These are phyloP conservation scores for Brasilioporus rufonigricans DNA, from an alignment of 768 basidiomycete genomes.

Conservation along the genomic window DNA sequence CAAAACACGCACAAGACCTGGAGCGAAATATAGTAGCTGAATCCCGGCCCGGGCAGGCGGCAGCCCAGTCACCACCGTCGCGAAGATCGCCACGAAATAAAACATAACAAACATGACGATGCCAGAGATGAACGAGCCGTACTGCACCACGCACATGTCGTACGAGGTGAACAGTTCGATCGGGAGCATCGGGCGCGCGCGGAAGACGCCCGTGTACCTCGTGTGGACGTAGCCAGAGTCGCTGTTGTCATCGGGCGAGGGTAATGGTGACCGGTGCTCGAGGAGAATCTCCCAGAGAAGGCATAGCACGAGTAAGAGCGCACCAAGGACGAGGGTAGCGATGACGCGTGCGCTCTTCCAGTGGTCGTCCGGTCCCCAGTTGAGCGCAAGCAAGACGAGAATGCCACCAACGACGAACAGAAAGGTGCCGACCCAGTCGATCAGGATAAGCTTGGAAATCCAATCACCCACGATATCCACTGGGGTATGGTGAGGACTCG, in stretches of 20 bases:
- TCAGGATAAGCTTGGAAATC: slow-evolving; percentile 31
- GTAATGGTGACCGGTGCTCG: slow-evolving; percentile 20
- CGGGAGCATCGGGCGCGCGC: slow-evolving; percentile 45
- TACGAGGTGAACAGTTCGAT: slow-evolving; percentile 42
- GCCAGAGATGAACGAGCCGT: slow-evolving; percentile 40
- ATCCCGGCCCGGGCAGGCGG: slow-evolving; percentile 41
- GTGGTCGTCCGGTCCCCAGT: slow-evolving; percentile 44
- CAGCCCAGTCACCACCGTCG: slow-evolving; percentile 43
- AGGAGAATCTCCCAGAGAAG: slow-evolving; percentile 44
- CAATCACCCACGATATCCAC: slow-evolving; percentile 7
- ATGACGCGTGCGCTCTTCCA: slow-evolving; percentile 48
- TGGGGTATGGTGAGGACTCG: background rate
- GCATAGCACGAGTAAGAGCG: slow-evolving; percentile 38
- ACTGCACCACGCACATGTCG: slow-evolving; percentile 40
- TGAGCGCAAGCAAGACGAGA: slow-evolving; percentile 48
- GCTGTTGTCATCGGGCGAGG: too few relatives aligned
- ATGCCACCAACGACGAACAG: slow-evolving; percentile 45
- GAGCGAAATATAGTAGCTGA: slow-evolving; percentile 52
- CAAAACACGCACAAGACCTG: slow-evolving; percentile 40
- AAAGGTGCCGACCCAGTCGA: slow-evolving; percentile 48
- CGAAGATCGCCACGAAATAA: slow-evolving; percentile 54
- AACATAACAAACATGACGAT: slow-evolving; percentile 53
- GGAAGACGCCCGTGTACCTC: slow-evolving; percentile 16
- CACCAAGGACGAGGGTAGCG: slow-evolving; percentile 44
- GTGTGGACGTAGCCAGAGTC: slow-evolving; percentile 1